These are phyloP conservation scores for Ascochyta pisi DNA, from an alignment of 2,329 filamentous ascomycete genomes.

Conservation along the genomic window DNA sequence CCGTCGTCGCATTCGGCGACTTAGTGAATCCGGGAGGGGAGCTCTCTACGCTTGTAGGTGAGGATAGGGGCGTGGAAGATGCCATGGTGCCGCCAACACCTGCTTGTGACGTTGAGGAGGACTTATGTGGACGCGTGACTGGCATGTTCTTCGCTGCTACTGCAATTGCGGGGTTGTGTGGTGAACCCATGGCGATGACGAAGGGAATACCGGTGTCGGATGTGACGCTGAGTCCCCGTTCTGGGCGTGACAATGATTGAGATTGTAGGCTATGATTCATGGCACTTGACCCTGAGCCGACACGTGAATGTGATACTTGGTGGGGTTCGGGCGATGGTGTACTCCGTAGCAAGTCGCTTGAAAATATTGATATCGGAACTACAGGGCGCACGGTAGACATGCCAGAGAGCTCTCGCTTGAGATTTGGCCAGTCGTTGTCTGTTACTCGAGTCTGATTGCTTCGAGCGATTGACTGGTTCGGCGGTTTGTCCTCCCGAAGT, in stretches of 20 bases:
- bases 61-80: constrained; percentile 31
- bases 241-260: constrained; percentile 13
- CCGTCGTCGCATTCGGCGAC: not conserved
- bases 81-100: constrained; percentile 44
- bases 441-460: no score
- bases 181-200: constrained; percentile 40
- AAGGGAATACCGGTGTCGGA: constrained; percentile 35
- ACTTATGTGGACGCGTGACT: constrained; percentile 25
- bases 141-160: constrained; percentile 25
- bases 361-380: constrained; percentile 9
- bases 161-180: constrained; percentile 39
- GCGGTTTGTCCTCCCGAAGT: not conserved
- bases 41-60: constrained; percentile 16
- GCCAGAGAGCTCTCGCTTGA: not conserved
- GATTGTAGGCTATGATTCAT: constrained; percentile 9
- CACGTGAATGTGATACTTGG: constrained; percentile 14
- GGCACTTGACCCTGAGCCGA: constrained; percentile 23
- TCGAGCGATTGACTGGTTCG: not conserved
- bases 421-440: not conserved
- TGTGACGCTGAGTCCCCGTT: constrained; percentile 27
- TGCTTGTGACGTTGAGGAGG: constrained; percentile 24
- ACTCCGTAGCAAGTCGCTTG: not conserved
- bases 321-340: constrained; percentile 3
- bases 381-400: constrained; percentile 7
- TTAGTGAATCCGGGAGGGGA: not conserved